Conservation (phyloP, 192 early-diverging fungal species). For the Gaertneriomyces sp. region DNA sequence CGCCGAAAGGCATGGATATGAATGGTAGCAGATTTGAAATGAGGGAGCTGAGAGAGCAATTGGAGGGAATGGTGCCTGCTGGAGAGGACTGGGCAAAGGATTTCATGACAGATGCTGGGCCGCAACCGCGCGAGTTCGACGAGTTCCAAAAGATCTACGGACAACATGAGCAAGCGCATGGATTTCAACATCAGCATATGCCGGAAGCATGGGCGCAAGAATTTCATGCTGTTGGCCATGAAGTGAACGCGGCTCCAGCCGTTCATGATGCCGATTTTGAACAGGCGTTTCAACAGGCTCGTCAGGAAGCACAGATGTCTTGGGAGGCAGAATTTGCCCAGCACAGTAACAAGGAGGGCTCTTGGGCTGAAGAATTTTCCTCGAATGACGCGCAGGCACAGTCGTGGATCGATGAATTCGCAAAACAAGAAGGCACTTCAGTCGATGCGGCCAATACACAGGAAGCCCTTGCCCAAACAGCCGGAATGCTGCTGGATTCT, state of each 20-base stretch:
- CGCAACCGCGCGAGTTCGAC: background rate
- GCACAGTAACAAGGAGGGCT: constrained; percentile 32
- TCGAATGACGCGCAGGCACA: constrained; percentile 22
- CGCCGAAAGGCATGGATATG: background rate
- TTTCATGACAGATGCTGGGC: background rate
- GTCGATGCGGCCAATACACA: constrained; percentile 37
- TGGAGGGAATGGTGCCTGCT: background rate
- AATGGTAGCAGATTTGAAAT: background rate
- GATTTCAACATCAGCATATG: background rate
- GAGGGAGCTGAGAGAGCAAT: background rate
- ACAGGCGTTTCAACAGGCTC: constrained; percentile 35
- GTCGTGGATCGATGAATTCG: constrained; percentile 46
- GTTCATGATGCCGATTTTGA: constrained; percentile 30
- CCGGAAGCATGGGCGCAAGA: constrained; percentile 8
- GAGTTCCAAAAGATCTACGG: background rate
- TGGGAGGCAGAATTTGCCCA: constrained; percentile 65
- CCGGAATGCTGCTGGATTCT: constrained; percentile 73
- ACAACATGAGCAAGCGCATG: background rate
- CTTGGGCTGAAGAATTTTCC: constrained; percentile 56
- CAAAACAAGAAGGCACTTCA: constrained; percentile 38
- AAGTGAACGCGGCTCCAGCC: background rate
- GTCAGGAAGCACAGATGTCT: background rate
- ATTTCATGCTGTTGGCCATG: background rate
- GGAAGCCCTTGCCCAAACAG: constrained; percentile 76
- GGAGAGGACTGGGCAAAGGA: background rate